These are phyloP conservation scores for Boletellus emodensis DNA, from an alignment of 768 basidiomycete genomes.

Conservation along the genomic window DNA sequence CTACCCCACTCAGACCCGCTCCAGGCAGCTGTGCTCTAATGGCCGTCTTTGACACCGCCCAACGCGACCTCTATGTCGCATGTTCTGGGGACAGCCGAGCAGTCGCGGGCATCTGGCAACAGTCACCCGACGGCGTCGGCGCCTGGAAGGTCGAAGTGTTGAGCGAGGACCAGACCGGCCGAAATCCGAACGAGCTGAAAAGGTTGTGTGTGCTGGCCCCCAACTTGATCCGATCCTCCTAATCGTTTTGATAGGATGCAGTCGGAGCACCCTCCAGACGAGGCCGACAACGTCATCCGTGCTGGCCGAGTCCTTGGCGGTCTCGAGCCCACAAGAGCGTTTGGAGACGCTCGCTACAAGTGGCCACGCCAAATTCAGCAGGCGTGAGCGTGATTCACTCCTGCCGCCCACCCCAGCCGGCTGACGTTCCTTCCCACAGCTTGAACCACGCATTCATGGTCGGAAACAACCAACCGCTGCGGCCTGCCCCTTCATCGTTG, in stretches of 20 bases:
- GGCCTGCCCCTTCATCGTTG: slow-evolving; percentile 56
- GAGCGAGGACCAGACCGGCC: slow-evolving; percentile 93
- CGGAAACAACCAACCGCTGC: slow-evolving; percentile 56
- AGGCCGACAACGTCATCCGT: slow-evolving; percentile 67
- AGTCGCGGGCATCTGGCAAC: slow-evolving; percentile 90
- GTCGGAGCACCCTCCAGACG: slow-evolving; percentile 77
- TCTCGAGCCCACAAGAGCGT: slow-evolving; percentile 81
- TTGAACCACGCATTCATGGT: slow-evolving; percentile 64
- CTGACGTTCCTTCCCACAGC: slow-evolving; percentile 26
- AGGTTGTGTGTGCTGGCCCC: slow-evolving; percentile 47
- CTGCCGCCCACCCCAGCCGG: background rate
- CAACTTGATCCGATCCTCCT: background rate
- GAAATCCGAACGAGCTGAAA: slow-evolving; percentile 78
- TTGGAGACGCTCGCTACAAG: slow-evolving; percentile 89
- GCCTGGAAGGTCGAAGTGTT: slow-evolving; percentile 92
- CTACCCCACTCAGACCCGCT: slow-evolving; percentile 10
- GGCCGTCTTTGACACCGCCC: slow-evolving; percentile 81
- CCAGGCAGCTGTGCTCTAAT: slow-evolving; percentile 88
- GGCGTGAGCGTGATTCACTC: slow-evolving; percentile 43
- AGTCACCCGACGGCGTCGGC: slow-evolving; percentile 57
- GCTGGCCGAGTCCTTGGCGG: slow-evolving; percentile 84
- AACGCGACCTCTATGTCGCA: slow-evolving; percentile 83
- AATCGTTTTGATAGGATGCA: slow-evolving; percentile 49
- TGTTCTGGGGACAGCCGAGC: slow-evolving; percentile 93
- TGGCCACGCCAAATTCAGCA: slow-evolving; percentile 74